Base-by-base conservation (phyloP, 441 rosid species). In the Rhodomyrtus psidioides region DNA sequence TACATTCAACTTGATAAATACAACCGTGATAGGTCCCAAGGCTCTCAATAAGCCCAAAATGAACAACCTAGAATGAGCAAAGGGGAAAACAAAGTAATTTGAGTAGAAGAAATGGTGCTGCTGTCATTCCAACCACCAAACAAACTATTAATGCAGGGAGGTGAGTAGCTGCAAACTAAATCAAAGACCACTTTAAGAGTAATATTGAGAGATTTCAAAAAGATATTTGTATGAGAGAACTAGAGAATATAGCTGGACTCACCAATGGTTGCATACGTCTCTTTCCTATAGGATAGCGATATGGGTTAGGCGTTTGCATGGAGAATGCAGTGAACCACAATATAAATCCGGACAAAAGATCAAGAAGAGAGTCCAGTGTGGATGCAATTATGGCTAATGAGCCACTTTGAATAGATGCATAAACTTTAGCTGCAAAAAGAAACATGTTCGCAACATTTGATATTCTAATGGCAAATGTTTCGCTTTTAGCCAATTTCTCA, bases 231-330 rank as follows among this genome's bases (percentile, higher is more conserved):
- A 70, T 54, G 27, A 86, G 24, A 19, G 70, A 39, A 70, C 46
- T 34, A 70, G 79, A 15, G 54, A 34, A 57, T 49, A 74, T n/a
- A 26, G 51, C 60, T 85, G 57, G 55, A 94, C 98, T 89, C 51
- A 95, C 99, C 98, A 97, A 84, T 83, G 99, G 99, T 90, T 97
- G 99, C 99, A 97, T 97, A 39, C 98, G 92, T 87, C 94, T 97
- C 91, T 97, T 97, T 62, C 99, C 99, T 86, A 97, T 97, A 53
- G 99, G 99, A 86, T 97, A 97, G 89, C 91, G 98, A 87, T 97
- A 97, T 0, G 96, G 99, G 82, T 92, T 97, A 84, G 95, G 96
- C 59, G 96, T 95, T 88, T 94, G 96, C 98, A 97, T 95, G 14
- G 98, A 95, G 90, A 95, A 97, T 79, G 98, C 98, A 87, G 98